These are phyloP conservation scores for Fusarium sulawesiense DNA, from an alignment of 2,329 filamentous ascomycete genomes.

Conservation along the genomic window DNA sequence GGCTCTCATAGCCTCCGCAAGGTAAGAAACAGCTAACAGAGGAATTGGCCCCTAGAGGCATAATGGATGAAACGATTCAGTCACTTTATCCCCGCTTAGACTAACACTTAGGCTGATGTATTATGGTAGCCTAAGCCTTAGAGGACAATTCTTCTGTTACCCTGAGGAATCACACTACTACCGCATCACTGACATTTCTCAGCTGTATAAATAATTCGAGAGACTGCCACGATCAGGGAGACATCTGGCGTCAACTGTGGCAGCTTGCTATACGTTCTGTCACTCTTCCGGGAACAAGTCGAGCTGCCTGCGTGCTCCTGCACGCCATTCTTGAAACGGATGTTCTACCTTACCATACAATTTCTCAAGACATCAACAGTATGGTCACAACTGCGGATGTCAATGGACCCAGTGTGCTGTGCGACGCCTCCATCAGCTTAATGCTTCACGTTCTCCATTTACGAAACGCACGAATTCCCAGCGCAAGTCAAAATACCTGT, in stretches of 20 bases:
- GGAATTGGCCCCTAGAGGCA: no score
- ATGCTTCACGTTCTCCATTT: slow-evolving; percentile 76
- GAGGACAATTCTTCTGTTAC: background rate
- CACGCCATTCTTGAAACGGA: slow-evolving; percentile 72
- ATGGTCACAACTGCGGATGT: slow-evolving; percentile 83
- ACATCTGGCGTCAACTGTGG: slow-evolving; percentile 79
- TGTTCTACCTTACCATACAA: slow-evolving; percentile 73
- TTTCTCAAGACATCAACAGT: slow-evolving; percentile 76
- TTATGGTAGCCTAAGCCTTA: no score
- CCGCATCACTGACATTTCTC: slow-evolving; percentile 35
- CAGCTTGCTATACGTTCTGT: slow-evolving; percentile 77
- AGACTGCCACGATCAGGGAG: slow-evolving; percentile 51
- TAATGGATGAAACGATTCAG: no score
- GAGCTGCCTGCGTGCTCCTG: slow-evolving; percentile 81
- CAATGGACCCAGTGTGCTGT: slow-evolving; percentile 80
- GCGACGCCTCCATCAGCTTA: slow-evolving; percentile 81
- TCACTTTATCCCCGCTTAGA: no score
- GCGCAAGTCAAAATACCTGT: slow-evolving; percentile 73
- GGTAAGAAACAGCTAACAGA: slow-evolving; percentile 61
- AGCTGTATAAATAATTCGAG: slow-evolving; percentile 49
- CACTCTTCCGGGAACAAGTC: slow-evolving; percentile 75
- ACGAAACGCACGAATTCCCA: slow-evolving; percentile 75
- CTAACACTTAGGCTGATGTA: no score
- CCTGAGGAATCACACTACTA: background rate
- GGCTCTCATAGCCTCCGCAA: slow-evolving; percentile 85